phyloP scores from a whole-genome alignment of 2,329 filamentous ascomycete genomes.

The Ceratocystis smalleyi region DNA sequence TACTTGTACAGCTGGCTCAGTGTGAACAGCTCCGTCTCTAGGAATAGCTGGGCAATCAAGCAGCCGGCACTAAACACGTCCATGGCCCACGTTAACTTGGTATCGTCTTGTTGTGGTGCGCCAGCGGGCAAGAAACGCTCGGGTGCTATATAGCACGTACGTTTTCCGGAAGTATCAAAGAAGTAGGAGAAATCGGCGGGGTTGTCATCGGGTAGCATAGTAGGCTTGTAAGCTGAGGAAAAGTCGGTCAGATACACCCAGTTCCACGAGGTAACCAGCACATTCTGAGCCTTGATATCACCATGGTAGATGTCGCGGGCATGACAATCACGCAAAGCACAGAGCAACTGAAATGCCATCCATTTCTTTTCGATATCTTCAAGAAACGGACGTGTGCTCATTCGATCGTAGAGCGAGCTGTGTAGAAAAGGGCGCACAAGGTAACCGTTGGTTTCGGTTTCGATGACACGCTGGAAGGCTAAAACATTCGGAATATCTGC shows the following conservation, averaged over 20 bases:
- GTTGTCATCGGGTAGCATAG: constrained; percentile 87
- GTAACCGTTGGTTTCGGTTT: constrained; percentile 83
- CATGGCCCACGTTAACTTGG: constrained; percentile 77
- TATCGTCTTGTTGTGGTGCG: constrained; percentile 27
- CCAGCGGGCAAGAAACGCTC: constrained; percentile 71
- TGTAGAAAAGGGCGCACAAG: constrained; percentile 90
- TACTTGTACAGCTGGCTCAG: constrained; percentile 93
- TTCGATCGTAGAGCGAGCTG: constrained; percentile 89
- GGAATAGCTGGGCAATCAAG: constrained; percentile 88
- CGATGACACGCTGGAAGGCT: constrained; percentile 75
- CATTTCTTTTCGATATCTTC: constrained; percentile 99
- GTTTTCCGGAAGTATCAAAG: constrained; percentile 79
- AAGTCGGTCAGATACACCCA: constrained; percentile 98
- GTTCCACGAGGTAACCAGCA: constrained; percentile 96
- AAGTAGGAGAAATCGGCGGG: constrained; percentile 96
- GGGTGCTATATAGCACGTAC: constrained; percentile 89
- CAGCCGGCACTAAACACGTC: constrained; percentile 95
- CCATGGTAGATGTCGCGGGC: constrained; percentile 81
- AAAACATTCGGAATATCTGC: constrained; percentile 80
- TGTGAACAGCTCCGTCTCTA: constrained; percentile 95
- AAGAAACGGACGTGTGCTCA: constrained; percentile 89
- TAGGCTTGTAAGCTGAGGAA: constrained; percentile 86
- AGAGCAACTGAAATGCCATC: constrained; percentile 90
- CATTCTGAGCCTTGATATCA: constrained; percentile 96
- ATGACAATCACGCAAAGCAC: constrained; percentile 83